Conservation (phyloP, 257 asterid genomes). For the Jaltomata sinuosa region DNA sequence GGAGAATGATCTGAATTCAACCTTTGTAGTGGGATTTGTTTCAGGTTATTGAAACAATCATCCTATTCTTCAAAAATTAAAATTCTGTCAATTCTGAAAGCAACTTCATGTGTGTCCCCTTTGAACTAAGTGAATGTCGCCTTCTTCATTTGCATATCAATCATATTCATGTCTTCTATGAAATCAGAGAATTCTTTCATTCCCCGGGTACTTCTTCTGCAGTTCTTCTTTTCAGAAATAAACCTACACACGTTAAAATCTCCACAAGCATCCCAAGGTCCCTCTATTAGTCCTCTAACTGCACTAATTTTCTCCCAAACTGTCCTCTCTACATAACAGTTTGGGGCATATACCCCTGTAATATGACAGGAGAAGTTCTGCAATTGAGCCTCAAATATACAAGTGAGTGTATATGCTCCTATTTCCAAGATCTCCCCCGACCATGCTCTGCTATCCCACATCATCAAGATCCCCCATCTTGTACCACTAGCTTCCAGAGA, state of each 20-base stretch:
- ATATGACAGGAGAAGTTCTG: neutral
- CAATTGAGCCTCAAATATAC: no score
- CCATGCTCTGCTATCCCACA: no score
- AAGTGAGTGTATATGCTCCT: no score
- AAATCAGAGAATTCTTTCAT: neutral
- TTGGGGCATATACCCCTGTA: neutral
- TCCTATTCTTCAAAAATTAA: neutral
- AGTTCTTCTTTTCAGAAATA: neutral
- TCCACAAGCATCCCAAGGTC: neutral
- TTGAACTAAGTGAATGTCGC: neutral
- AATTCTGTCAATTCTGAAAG: neutral
- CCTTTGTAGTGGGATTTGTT: neutral
- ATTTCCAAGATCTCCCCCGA: no score
- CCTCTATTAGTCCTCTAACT: neutral
- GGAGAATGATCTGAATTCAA: no score
- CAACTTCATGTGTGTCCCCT: neutral
- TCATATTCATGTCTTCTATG: neutral
- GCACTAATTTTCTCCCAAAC: neutral
- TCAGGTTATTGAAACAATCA: neutral
- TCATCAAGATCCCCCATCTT: no score
- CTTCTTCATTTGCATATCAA: neutral
- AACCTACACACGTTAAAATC: neutral
- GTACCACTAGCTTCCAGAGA: no score
- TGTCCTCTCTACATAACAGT: neutral
- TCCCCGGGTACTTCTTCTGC: neutral